Base-by-base conservation (phyloP, 2,329 filamentous ascomycete species). In the Drechslera avenae region DNA sequence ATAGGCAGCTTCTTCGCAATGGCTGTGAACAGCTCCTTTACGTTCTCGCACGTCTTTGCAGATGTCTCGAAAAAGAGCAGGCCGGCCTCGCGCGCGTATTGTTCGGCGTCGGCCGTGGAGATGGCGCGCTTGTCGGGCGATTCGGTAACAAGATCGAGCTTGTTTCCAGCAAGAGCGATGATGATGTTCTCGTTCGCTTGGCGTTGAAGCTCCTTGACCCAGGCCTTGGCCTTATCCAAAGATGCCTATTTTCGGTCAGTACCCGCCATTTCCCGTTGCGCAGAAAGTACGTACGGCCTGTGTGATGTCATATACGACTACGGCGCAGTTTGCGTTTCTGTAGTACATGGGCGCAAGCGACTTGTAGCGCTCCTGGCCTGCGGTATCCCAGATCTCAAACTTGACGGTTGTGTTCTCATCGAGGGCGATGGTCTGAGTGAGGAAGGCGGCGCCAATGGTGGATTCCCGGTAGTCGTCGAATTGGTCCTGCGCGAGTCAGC, bases 111-210 rank as follows among this genome's bases (percentile, higher is more conserved):
- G 62, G 88, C 88, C 17, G 89, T 88, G 54, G 87, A 74, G 56
- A 99, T 94, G 34, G 92, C 94, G 69, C 94, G 89, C 84, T 97
- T 97, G 75, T 97, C 93, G 39, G 93, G 93, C 73, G 90, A 89
- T 71, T 96, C 92, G 58, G 86, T 92, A 57, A 97, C 94, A 64
- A 99, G 81, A 83, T 99, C 94, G 71, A 96, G 82, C 80, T 99
- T 68, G 61, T 99, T 99, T 58, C 94, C 94, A 45, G 93, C 94
- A 35, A 99, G 86, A 39, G 94, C 94, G 71, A 99, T 99, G 76
- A 99, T 92, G 75, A 99, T 99, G 78, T 97, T 97, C 78, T 99
- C 94, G 80, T 97, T 99, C 57, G 95, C 94, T 79, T 99, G 94
- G 73, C 94, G 88, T 77, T 99, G 94, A 47, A 99, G 86, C 75